phyloP scores from a whole-genome alignment of 1,284 basidiomycete genomes.

The Sporisorium reilianum region DNA sequence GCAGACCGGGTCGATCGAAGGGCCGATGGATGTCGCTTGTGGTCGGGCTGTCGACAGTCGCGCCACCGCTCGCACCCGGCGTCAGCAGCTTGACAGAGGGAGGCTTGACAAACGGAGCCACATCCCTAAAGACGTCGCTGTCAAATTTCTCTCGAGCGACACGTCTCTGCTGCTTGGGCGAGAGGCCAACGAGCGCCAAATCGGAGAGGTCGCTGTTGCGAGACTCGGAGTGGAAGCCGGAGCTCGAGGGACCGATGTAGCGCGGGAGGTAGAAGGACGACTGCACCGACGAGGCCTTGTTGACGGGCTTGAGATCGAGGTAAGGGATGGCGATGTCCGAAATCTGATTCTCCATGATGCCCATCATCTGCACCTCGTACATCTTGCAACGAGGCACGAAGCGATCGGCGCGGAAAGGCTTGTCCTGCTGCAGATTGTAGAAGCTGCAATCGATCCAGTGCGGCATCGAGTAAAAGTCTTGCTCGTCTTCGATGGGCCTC shows the following conservation, averaged over 20 bases:
- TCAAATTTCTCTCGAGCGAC: conserved; percentile 63
- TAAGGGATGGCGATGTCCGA: conserved; percentile 65
- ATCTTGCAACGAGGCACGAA: conserved; percentile 69
- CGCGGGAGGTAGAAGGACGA: conserved; percentile 51
- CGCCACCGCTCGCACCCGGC: neutral
- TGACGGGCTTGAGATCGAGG: conserved; percentile 53
- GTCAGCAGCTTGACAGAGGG: conserved; percentile 9
- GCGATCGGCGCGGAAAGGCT: conserved; percentile 64
- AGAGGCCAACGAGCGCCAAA: conserved; percentile 36
- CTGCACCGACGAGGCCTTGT: conserved; percentile 46
- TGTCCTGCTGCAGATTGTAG: conserved; percentile 68
- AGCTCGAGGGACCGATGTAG: conserved; percentile 35
- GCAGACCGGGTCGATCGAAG: conserved; percentile 38
- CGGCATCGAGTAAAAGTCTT: conserved; percentile 64
- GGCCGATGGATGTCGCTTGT: conserved; percentile 32
- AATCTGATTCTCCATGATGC: conserved; percentile 66
- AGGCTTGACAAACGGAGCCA: conserved; percentile 32
- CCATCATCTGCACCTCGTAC: conserved; percentile 68
- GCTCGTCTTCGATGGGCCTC: conserved; percentile 32
- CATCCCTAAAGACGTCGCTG: conserved; percentile 55
- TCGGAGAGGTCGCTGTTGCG: conserved; percentile 41
- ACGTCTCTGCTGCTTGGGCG: conserved; percentile 47
- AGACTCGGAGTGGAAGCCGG: conserved; percentile 42
- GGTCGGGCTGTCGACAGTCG: conserved; percentile 25
- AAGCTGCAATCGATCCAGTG: conserved; percentile 69